A percentile compares a stretch with the other conserved stretches of the same genome.
These are phyloP conservation scores for Trametes polyzona DNA, from an alignment of 1,284 basidiomycete genomes.

Conservation along the genomic window DNA sequence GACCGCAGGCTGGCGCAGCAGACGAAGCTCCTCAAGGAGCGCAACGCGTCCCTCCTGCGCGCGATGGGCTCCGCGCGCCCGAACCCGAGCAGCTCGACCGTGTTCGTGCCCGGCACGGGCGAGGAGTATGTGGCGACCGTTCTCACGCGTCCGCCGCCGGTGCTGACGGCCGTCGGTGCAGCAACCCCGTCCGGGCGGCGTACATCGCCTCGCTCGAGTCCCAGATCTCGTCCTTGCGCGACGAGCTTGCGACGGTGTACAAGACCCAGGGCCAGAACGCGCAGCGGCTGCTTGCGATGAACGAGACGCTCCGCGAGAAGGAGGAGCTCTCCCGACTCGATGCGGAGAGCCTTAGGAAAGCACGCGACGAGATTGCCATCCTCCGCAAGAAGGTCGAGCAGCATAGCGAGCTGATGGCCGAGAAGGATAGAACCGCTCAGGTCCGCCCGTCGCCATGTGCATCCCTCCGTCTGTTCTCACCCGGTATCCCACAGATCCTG, in stretches of 20 bases:
- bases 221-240: constrained; percentile 88
- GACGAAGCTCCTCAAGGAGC: constrained; percentile 85
- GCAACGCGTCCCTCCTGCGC: constrained; percentile 83
- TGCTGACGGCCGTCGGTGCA: constrained; percentile 23
- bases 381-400: constrained; percentile 83
- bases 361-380: constrained; percentile 71
- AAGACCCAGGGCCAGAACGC: constrained; percentile 97
- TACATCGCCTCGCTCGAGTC: constrained; percentile 92
- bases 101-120: constrained; percentile 63
- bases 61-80: constrained; percentile 74
- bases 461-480: background rate
- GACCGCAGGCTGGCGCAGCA: constrained; percentile 90
- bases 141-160: constrained; percentile 12
- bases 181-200: constrained; percentile 81
- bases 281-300: constrained; percentile 89
- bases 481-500: constrained; percentile 65
- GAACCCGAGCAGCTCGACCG: constrained; percentile 65
- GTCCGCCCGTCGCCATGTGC: constrained; percentile 45
- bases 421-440: constrained; percentile 90
- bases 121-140: constrained; percentile 63
- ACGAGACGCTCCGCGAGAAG: constrained; percentile 90
- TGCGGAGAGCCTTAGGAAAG: constrained; percentile 74
- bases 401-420: constrained; percentile 81
- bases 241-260: constrained; percentile 92
- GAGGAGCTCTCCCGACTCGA: constrained; percentile 82